Evolutionary conservation across 495 filamentous ascomycete species (phyloP).

Genomic region (Penicillium daleae): DNA sequence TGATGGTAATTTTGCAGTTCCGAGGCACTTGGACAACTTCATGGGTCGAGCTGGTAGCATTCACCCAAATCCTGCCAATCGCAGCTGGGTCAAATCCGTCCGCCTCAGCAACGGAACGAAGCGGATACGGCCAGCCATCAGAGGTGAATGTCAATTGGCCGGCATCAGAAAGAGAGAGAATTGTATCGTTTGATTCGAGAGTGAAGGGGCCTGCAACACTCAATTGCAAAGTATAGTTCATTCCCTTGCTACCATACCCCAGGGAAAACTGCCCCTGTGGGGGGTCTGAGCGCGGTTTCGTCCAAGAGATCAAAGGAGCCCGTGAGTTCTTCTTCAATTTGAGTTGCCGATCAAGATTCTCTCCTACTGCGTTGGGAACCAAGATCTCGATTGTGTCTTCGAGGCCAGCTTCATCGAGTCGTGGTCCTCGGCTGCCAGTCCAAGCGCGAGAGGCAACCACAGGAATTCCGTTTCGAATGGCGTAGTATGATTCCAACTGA

Average conservation of each 20-base stretch:
- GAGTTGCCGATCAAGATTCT: conserved; percentile 53
- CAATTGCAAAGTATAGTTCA: conserved; percentile 54
- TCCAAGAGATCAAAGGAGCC: conserved; percentile 17
- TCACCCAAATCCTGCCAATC: conserved; percentile 39
- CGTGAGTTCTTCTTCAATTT: not conserved
- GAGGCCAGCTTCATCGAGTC: conserved; percentile 31
- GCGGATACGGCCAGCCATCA: conserved; percentile 57
- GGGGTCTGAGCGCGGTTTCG: not conserved
- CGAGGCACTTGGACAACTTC: conserved; percentile 26
- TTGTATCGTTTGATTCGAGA: conserved; percentile 41
- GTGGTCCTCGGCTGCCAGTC: conserved; percentile 45
- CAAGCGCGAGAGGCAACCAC: conserved; percentile 50
- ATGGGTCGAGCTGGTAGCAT: conserved; percentile 35
- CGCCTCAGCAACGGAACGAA: conserved; percentile 41
- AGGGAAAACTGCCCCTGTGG: conserved; percentile 12
- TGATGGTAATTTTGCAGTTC: conserved; percentile 33
- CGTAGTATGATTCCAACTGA: conserved; percentile 58
- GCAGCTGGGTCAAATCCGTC: conserved; percentile 34
- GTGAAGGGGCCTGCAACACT: conserved; percentile 44
- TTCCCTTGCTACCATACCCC: conserved; percentile 53
- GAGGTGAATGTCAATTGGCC: conserved; percentile 45
- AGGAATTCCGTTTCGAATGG: conserved; percentile 55
- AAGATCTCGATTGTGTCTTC: conserved; percentile 38
- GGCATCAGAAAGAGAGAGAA: conserved; percentile 32
- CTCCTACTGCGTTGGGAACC: conserved; percentile 42